Conservation (phyloP, 2,329 filamentous ascomycete species). For the Ophiostoma sp. region DNA sequence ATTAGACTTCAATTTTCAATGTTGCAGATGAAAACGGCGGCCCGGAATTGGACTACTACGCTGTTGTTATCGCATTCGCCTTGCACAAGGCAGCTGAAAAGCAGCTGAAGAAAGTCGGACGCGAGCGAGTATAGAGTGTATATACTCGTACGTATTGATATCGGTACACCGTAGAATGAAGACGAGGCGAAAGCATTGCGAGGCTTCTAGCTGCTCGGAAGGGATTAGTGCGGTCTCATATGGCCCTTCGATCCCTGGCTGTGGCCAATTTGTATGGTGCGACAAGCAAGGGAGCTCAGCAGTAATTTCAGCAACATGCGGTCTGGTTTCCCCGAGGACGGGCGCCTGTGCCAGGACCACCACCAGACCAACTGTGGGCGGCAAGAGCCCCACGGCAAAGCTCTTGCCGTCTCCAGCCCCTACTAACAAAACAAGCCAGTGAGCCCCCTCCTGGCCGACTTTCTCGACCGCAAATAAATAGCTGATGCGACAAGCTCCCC, state of each 20-base stretch:
- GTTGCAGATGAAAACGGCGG: no score
- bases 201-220: not conserved
- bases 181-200: not conserved
- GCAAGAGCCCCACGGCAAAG: constrained; percentile 6
- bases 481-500: constrained; percentile 17
- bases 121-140: no score
- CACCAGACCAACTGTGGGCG: constrained; percentile 4
- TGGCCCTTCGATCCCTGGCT: not conserved
- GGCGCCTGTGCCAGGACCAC: constrained; percentile 1
- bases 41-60: no score
- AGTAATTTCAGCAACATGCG: not conserved
- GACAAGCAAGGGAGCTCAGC: constrained; percentile 13
- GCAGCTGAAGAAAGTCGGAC: no score
- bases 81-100: no score
- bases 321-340: constrained; percentile 23
- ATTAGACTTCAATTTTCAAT: no score
- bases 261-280: constrained; percentile 2
- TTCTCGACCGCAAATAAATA: constrained; percentile 18
- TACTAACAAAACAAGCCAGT: constrained; percentile 11
- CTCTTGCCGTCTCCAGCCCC: not conserved
- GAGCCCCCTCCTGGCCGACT: constrained; percentile 12
- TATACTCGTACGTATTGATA: no score
- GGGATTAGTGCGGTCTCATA: constrained; percentile 13
- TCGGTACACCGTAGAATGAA: not conserved
- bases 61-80: no score